A percentile compares a stretch with the other conserved stretches of the same genome.
Evolutionary conservation across 164 flowering plant species (phyloP).

Genomic region (Sedum album): DNA sequence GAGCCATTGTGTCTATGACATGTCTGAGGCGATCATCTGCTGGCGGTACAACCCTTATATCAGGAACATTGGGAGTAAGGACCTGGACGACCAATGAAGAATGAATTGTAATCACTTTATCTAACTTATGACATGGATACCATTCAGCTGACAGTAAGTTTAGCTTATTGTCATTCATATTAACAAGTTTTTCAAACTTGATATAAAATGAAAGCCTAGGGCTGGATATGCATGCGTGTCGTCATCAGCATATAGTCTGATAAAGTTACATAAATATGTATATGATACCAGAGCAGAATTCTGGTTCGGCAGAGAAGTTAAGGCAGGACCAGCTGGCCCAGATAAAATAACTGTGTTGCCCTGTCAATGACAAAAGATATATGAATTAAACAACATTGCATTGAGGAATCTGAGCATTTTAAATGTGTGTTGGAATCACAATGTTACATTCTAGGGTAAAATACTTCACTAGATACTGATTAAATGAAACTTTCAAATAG

Average conservation of each 20-base stretch:
- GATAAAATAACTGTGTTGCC: conserved; percentile 88
- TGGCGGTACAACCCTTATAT: conserved; percentile 76
- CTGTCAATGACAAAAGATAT: conserved; percentile 38
- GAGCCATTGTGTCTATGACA: conserved; percentile 96
- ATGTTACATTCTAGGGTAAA: neutral
- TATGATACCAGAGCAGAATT: conserved; percentile 80
- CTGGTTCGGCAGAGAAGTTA: conserved; percentile 74
- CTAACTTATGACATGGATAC: neutral
- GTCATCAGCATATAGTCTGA: neutral
- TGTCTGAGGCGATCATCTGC: conserved; percentile 82
- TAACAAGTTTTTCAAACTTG: neutral
- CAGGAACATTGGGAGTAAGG: conserved; percentile 98
- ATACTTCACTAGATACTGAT: neutral
- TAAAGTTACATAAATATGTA: conserved; percentile 11
- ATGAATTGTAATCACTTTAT: neutral
- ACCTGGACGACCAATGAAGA: conserved; percentile 36
- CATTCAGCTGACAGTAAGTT: neutral
- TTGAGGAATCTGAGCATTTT: neutral
- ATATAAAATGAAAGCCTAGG: neutral
- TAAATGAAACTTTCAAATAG: neutral
- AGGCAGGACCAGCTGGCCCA: conserved; percentile 97
- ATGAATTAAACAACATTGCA: neutral
- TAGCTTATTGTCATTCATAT: neutral
- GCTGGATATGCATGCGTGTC: neutral
- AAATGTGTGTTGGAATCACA: neutral